phyloP scores from a whole-genome alignment of 2,329 filamentous ascomycete species.

The Nannizzia gypsea region DNA sequence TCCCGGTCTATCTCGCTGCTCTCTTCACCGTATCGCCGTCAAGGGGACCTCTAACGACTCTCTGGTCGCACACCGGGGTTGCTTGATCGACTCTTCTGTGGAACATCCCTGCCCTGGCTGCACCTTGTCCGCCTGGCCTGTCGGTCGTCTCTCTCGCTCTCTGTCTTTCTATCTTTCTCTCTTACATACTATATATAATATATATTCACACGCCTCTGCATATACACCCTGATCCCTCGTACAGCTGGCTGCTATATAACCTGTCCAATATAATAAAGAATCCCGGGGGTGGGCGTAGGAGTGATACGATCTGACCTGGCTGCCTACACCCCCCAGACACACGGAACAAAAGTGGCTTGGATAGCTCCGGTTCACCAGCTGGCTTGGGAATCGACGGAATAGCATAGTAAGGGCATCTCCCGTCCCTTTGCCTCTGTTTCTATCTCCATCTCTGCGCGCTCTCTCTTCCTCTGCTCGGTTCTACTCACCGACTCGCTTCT shows the following conservation, averaged over 20 bases:
- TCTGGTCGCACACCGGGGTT: background rate
- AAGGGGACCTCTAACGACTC: background rate
- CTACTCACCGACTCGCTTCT: background rate
- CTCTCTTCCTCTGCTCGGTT: background rate
- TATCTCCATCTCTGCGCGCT: background rate
- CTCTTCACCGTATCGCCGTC: background rate
- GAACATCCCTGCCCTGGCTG: background rate
- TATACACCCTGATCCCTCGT: background rate
- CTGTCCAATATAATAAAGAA: background rate
- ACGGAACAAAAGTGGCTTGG: background rate
- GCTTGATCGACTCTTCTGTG: background rate
- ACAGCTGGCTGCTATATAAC: background rate
- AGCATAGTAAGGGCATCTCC: background rate
- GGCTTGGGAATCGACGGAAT: background rate
- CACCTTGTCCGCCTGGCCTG: background rate
- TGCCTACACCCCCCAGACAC: background rate
- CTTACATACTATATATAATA: background rate
- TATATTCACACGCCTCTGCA: background rate
- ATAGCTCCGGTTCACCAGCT: background rate
- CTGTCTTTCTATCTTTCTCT: background rate
- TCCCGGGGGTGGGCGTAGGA: background rate
- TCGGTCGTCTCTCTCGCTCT: background rate
- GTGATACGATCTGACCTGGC: background rate
- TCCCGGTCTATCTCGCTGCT: background rate
- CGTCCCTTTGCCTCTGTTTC: background rate